Base-by-base conservation (phyloP, 768 basidiomycete genomes). In the Xerocomellus dryophilus region DNA sequence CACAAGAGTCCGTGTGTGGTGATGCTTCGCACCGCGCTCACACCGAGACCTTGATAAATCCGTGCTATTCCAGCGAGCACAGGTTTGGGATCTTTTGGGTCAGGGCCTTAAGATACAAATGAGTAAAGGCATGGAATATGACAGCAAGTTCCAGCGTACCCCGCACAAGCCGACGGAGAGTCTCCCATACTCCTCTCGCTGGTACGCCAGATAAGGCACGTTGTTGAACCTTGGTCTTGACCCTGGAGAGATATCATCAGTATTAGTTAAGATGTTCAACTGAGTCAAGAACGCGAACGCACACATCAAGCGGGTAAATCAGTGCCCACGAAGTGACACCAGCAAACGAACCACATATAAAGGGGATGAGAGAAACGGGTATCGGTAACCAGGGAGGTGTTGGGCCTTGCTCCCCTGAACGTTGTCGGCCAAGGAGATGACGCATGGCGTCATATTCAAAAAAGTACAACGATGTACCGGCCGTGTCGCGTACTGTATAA, bases 201-300 rank as follows among this genome's bases (percentile, higher is more conserved):
- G 75, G 78, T 57, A 88, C 81, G 43, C 91, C 90, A 6, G 93
- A 87, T 47, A 98, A 75, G 23, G 92, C 85, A 48, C 95, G 84
- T 71, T 95, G 90, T 69, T 98, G 95, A n/a, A 95, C 79, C 73
- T 95, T 96, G 0, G 95, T 98, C 79, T 96, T 93, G 42, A 93
- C 89, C 40, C 89, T 91, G 59, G 18, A 57, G 31, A 60, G 53
- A 38, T 50, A 52, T 57, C 43, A 42, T 40, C 34, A 31, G 36
- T 31, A 8, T 31, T 7, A 25, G 17, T 43, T 15, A 40, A 15
- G 0, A 21, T 25, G 23, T n/a, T 32, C 12, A 21, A 35, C 18
- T 8, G 9, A n/a, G 20, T 17, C 25, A 21, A 42, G 48, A n/a
- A 43, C 27, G n/a, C n/a, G 29, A 20, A 72, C 85, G 71, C 74